phyloP scores from a whole-genome alignment of 805 yeast species.

The Kluyveromyces wickerhamii region DNA sequence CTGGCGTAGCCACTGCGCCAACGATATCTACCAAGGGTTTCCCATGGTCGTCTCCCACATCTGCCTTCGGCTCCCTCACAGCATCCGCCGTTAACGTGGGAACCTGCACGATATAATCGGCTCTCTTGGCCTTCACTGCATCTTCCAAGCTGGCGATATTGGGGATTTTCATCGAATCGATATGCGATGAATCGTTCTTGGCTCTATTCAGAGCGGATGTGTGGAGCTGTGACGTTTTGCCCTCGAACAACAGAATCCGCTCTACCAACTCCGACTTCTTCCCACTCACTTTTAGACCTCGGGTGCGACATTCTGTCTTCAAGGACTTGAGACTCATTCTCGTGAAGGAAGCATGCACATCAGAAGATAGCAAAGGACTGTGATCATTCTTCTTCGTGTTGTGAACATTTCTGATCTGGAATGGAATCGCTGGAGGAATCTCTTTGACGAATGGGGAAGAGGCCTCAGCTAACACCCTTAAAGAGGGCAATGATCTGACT shows the following conservation, averaged over 20 bases:
- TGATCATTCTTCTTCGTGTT: constrained; percentile 22
- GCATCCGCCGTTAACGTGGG: constrained; percentile 45
- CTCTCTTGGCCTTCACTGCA: constrained; percentile 36
- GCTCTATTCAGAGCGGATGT: constrained; percentile 28
- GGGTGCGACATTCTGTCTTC: constrained; percentile 48
- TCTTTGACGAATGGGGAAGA: not conserved
- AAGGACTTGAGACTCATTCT: constrained; percentile 46
- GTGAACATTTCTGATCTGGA: constrained; percentile 20
- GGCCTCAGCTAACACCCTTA: constrained; percentile 11
- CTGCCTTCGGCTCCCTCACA: constrained; percentile 31
- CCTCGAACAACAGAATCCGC: constrained; percentile 24
- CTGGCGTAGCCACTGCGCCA: constrained; percentile 10
- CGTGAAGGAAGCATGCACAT: constrained; percentile 19
- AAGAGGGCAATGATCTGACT: constrained; percentile 24
- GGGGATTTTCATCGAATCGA: constrained; percentile 49
- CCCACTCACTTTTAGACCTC: constrained; percentile 58
- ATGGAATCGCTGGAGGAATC: not conserved
- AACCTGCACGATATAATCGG: constrained; percentile 37
- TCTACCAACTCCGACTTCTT: constrained; percentile 47
- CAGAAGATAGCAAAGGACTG: constrained; percentile 19
- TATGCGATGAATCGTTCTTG: constrained; percentile 51
- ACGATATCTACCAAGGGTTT: constrained; percentile 4
- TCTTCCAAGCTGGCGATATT: constrained; percentile 19
- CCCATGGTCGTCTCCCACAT: constrained; percentile 19
- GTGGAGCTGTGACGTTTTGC: constrained; percentile 9